A percentile compares a stretch with the other conserved stretches of the same genome.
These are phyloP conservation scores for Claviceps cyperi DNA, from an alignment of 2,329 filamentous ascomycete species.

Conservation along the genomic window DNA sequence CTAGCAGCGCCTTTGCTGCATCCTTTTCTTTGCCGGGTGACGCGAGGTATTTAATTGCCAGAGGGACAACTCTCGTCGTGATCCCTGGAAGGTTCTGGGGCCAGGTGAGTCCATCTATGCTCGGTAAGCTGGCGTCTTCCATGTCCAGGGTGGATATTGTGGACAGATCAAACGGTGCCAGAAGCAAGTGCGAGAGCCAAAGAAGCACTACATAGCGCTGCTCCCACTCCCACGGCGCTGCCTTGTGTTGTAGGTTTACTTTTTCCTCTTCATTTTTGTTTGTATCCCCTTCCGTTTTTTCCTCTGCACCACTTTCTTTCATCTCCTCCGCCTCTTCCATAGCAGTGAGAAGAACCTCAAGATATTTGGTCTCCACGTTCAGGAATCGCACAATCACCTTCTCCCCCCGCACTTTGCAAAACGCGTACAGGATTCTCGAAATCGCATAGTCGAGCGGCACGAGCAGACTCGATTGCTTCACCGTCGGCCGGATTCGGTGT, in stretches of 20 bases:
- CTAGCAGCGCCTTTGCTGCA: slow-evolving; percentile 70
- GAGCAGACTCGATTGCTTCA: slow-evolving; percentile 25
- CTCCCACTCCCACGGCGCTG: slow-evolving; percentile 54
- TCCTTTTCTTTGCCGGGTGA: slow-evolving; percentile 77
- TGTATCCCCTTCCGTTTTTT: background rate
- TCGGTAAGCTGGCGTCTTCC: slow-evolving; percentile 28
- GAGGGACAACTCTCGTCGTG: slow-evolving; percentile 51
- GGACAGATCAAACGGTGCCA: slow-evolving; percentile 79
- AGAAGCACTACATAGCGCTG: slow-evolving; percentile 76
- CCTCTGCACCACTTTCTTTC: background rate
- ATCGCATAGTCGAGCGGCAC: slow-evolving; percentile 54
- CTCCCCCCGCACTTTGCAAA: slow-evolving; percentile 88
- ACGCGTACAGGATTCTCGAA: slow-evolving; percentile 67
- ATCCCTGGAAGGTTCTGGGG: slow-evolving; percentile 52
- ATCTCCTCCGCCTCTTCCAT: slow-evolving; percentile 46
- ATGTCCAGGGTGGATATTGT: slow-evolving; percentile 58
- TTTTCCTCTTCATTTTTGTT: background rate
- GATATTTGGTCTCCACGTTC: slow-evolving; percentile 73
- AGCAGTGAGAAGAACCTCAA: slow-evolving; percentile 65
- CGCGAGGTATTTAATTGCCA: slow-evolving; percentile 58
- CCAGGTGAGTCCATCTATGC: slow-evolving; percentile 36
- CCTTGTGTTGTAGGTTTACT: slow-evolving; percentile 5
- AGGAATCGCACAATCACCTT: slow-evolving; percentile 87
- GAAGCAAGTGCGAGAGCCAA: slow-evolving; percentile 71
- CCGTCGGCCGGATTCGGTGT: slow-evolving; percentile 23